Conservation (phyloP, 192 early-diverging fungal genomes). For the Phlyctochytrium planicorne region DNA sequence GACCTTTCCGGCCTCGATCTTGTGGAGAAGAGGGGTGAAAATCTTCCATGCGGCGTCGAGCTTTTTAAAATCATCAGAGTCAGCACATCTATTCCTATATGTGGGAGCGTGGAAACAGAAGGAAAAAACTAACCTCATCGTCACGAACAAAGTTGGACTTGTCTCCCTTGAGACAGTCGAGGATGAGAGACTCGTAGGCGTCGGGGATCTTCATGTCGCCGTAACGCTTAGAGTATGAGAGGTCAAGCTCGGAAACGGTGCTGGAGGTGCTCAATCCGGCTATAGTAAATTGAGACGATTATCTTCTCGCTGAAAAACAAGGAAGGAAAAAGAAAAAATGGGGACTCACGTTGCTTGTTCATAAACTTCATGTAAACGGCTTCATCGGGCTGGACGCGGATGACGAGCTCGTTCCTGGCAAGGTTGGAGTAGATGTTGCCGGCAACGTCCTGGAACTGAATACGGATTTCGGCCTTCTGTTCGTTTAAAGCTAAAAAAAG, state of each 20-base stretch:
- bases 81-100: no score
- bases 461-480: conserved; percentile 90
- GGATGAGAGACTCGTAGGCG: conserved; percentile 94
- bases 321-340: conserved; percentile 14
- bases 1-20: conserved; percentile 69
- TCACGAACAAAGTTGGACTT: conserved; percentile 91
- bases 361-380: conserved; percentile 96
- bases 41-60: conserved; percentile 97
- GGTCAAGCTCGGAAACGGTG: conserved; percentile 88
- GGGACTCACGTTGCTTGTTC: conserved; percentile 73
- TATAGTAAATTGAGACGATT: neutral
- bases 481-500: conserved; percentile 72
- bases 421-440: conserved; percentile 75
- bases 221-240: conserved; percentile 90
- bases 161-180: conserved; percentile 88
- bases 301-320: neutral
- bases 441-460: conserved; percentile 93
- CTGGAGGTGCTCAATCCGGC: conserved; percentile 78
- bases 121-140: conserved; percentile 34
- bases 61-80: conserved; percentile 13
- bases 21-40: conserved; percentile 92
- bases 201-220: conserved; percentile 89
- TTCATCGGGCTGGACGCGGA: conserved; percentile 92
- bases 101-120: conserved; percentile 1
- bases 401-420: conserved; percentile 92